Evolutionary conservation across 495 filamentous ascomycete species (phyloP), one percentile per base, ranked within the genome.

Genomic region (Podospora didyma): DNA sequence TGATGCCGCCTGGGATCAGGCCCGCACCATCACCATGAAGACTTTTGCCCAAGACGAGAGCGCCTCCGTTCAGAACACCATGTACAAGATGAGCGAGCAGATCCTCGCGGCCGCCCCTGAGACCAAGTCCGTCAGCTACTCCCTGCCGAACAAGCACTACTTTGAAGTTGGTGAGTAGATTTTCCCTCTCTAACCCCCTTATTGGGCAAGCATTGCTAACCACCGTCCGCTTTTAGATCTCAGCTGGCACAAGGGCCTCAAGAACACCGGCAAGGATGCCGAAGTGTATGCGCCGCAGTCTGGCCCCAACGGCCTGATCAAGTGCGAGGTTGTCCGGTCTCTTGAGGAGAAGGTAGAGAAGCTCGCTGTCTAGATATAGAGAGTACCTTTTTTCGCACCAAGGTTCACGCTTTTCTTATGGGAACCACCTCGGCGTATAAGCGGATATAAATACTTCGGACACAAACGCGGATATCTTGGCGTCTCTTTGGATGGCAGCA

Each of bases 81-180:
- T 98, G 94, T 97, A 96, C 75, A 93, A 96, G 80, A 98, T 98
- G 94, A 83, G 82, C 56, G 86, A 93, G 69, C 80, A 88, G 75
- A 96, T 98, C 61, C 77, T 98, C 60, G 89, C 79, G 17, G 82
- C 76, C 23, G 90, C 81, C 53, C 84, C 89, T 26, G 75, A 85
- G 69, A 80, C 90, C 10, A 84, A 89, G 42, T 75, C 81, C 12
- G 89, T 92, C 37, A 83, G 86, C 62, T 97, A 96, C 67, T 81
- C 85, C 12, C 77, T 98, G 67, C 94, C 94, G 20, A 98, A 98
- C 75, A 97, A 96, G 77, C 94, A 98, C 72, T 98, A 96, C 75
- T 98, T 97, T 68, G 94, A 97, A 72, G 87, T 97, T 75, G 88
- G 92, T 96, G 79, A 75, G 87, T 79, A 49, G 4, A 48, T 14